Base-by-base conservation (phyloP, 2,329 filamentous ascomycete genomes). In the Aureobasidium lini region DNA sequence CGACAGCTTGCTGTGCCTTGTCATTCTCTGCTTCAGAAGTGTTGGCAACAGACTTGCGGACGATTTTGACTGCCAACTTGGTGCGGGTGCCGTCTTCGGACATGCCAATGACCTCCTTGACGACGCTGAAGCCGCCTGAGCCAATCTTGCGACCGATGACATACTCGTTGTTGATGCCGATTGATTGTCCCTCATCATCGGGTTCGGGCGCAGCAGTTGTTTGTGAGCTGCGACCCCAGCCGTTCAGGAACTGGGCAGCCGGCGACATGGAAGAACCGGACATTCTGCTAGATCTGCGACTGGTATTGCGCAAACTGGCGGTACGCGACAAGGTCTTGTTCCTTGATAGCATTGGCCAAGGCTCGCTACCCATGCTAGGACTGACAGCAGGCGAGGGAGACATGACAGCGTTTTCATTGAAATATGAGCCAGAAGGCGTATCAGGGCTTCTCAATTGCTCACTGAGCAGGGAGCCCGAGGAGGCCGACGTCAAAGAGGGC, bases 61-160 rank as follows among this genome's bases (percentile, higher is more conserved):
- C 84, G 64, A 88, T 85, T 68, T 88, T 88, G 62, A 88, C 85
- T 2, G 85, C 85, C 57, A 79, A 79, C n/a, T 80, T 77, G 43
- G 79, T 74, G 40, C 79, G 79, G 52, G 77, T 73, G 34, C 79
- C 80, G 18, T 65, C 60, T 36, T 75, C 65, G 53, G 82, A 79
- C 47, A 87, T 80, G 58, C 84, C 86, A 62, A 79, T 84, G 7
- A 85, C 84, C 70, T 88, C 84, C 66, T 85, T 86, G 36, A 88
- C 83, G 1, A 82, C 77, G 63, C 84, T 86, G 69, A 87, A 87
- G 4, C 85, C 85, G 29, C 85, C 85, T 62, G 77, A 82, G 3
- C 83, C 85, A 61, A 88, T 83, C 61, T 84, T 80, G 64, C 84
- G 84, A 49, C 85, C 85, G 54, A 88, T 81, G 34, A 88, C 82